These are phyloP conservation scores for Pelargonium citronellum DNA, from an alignment of 441 rosid genomes.

Conservation along the genomic window DNA sequence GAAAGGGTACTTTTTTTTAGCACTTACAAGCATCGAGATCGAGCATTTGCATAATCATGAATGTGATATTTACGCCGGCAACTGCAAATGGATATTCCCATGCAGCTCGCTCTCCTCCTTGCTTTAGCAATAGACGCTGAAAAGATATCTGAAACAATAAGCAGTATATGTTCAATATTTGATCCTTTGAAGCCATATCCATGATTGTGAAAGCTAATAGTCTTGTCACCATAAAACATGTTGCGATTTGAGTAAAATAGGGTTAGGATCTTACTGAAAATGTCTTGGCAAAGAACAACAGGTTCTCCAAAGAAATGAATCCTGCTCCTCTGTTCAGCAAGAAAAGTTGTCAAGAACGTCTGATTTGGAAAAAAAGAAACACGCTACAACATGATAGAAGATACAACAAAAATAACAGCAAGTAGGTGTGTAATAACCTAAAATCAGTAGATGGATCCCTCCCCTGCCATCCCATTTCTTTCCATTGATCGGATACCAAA, in stretches of 20 bases:
- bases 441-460: constrained; percentile 23
- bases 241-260: background rate
- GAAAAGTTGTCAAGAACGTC: background rate
- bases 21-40: constrained; percentile 23
- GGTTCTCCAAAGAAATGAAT: constrained; percentile 20
- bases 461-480: constrained; percentile 24
- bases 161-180: background rate
- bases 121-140: background rate
- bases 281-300: constrained; percentile 18
- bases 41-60: constrained; percentile 30
- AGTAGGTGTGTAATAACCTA: constrained; percentile 4
- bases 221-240: background rate
- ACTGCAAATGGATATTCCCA: constrained; percentile 25
- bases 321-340: constrained; percentile 16
- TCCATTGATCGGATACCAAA: constrained; percentile 22
- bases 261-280: constrained; percentile 15
- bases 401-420: background rate
- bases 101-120: constrained; percentile 25
- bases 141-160: constrained; percentile 1
- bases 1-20: background rate
- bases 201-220: no score
- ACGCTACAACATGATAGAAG: background rate
- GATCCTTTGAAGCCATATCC: background rate
- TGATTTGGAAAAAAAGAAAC: background rate
- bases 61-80: constrained; percentile 21